phyloP scores from a whole-genome alignment of 441 rosid species.

The Bruguiera hainesii region DNA sequence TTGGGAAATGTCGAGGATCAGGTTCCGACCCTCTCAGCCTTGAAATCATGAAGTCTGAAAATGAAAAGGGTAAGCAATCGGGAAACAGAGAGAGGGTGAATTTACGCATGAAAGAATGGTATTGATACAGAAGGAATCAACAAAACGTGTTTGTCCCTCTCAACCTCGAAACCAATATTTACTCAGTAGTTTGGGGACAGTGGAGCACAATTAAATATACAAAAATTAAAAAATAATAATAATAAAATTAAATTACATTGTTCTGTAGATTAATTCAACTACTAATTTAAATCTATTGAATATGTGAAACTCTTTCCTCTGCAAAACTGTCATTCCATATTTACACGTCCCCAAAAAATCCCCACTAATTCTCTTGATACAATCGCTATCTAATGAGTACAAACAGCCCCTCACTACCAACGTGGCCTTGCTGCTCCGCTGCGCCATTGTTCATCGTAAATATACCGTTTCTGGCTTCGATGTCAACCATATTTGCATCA shows the following conservation, averaged over 20 bases:
- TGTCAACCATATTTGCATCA: slow-evolving; percentile 5
- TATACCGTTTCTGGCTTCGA: slow-evolving; percentile 16
- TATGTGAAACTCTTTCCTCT: not conserved
- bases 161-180: slow-evolving; percentile 9
- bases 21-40: not conserved
- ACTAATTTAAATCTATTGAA: too few relatives aligned
- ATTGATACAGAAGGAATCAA: slow-evolving; percentile 13
- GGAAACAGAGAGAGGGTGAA: not conserved
- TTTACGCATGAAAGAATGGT: slow-evolving; percentile 13
- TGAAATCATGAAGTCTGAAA: too few relatives aligned
- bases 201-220: too few relatives aligned
- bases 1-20: not conserved
- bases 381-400: slow-evolving; percentile 1
- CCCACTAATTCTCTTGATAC: slow-evolving; percentile 3
- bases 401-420: slow-evolving; percentile 5
- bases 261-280: too few relatives aligned
- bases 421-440: slow-evolving; percentile 6
- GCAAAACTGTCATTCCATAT: slow-evolving; percentile 10
- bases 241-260: too few relatives aligned
- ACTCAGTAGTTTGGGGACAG: not conserved
- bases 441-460: not conserved
- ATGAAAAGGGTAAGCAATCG: not conserved
- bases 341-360: slow-evolving; percentile 11
- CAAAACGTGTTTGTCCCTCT: slow-evolving; percentile 16
- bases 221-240: too few relatives aligned